Evolutionary conservation across 1,284 basidiomycete genomes (phyloP).

Genomic region (Ustilago curta): DNA sequence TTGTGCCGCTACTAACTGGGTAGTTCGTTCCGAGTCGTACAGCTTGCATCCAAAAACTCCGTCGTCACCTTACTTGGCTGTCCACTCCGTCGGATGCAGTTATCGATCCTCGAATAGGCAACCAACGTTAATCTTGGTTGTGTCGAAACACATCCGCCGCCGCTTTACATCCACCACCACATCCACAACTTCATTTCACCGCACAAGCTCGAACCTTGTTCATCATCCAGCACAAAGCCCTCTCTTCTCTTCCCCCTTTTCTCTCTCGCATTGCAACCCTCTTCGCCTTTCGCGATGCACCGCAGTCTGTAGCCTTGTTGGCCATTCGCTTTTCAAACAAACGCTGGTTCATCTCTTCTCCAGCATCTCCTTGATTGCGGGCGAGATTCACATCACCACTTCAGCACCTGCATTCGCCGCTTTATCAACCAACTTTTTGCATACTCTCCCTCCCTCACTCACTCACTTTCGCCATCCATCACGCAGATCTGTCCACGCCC

Average conservation of each 20-base stretch:
- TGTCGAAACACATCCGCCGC: background rate
- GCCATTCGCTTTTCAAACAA: too few species aligned
- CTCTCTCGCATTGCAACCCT: background rate
- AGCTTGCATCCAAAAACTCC: constrained; percentile 4
- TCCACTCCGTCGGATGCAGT: background rate
- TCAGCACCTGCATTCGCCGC: too few species aligned
- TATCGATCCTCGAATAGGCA: constrained; percentile 6
- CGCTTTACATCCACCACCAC: background rate
- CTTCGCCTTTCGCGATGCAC: constrained; percentile 13
- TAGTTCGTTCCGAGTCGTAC: background rate
- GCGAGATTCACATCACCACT: too few species aligned
- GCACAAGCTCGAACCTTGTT: background rate
- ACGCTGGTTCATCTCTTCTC: background rate
- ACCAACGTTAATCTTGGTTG: background rate
- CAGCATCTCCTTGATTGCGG: background rate
- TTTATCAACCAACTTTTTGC: too few species aligned
- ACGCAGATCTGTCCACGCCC: background rate
- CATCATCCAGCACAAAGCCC: constrained; percentile 6
- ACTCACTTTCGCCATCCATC: background rate
- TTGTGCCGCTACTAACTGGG: background rate
- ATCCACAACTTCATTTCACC: constrained; percentile 11
- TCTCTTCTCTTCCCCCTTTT: too few species aligned
- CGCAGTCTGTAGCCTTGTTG: background rate
- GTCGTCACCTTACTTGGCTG: background rate
- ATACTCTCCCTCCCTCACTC: too few species aligned